Base-by-base conservation (phyloP, 495 filamentous ascomycete species). In the Aspergillus biplanus region DNA sequence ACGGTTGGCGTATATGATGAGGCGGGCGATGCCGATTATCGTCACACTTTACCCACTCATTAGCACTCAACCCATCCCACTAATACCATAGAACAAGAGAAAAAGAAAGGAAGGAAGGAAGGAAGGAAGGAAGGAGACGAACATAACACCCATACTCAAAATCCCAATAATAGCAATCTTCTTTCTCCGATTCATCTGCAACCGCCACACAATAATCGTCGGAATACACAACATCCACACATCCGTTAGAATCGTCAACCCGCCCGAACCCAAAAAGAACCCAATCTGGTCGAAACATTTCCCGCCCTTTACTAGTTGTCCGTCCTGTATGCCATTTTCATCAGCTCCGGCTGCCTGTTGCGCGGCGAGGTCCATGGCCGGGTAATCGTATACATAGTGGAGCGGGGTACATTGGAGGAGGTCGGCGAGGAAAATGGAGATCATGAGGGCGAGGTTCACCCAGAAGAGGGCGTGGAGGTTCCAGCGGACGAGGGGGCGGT, bases 401-500 rank as follows among this genome's bases (percentile, higher is more conserved):
- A 85, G 65, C 0, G 83, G 83, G 0, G 66, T 69, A 61, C 83
- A 85, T 65, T 89, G 87, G 53, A 88, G 80, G n/a, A 86, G 74
- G 34, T 83, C 82, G 49, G 80, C 83, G 18, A 88, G 74, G 56
- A 87, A 82, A 8, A 85, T 78, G 12, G 77, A 76, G 58, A 87
- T 69, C 70, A 84, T 84, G 57, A 85, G 76, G 0, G 69, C 72
- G 15, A 87, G 68, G 37, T 85, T 85, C 64, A 83, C 73, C 5
- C 71, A 67, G 56, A 86, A 71, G 15, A 84, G 70, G 31, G 60
- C 60, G 48, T 77, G 76, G 42, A 84, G 80, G 12, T 80, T 61
- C 34, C 64, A 60, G 3, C 78, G 75, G 37, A 83, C 75, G 31
- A 70, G 7, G 7, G 62, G 68, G 1, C 75, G 74, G 18, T 55